These are phyloP conservation scores for Vanilla planifolia DNA, from an alignment of 106 monocot species.

Conservation along the genomic window DNA sequence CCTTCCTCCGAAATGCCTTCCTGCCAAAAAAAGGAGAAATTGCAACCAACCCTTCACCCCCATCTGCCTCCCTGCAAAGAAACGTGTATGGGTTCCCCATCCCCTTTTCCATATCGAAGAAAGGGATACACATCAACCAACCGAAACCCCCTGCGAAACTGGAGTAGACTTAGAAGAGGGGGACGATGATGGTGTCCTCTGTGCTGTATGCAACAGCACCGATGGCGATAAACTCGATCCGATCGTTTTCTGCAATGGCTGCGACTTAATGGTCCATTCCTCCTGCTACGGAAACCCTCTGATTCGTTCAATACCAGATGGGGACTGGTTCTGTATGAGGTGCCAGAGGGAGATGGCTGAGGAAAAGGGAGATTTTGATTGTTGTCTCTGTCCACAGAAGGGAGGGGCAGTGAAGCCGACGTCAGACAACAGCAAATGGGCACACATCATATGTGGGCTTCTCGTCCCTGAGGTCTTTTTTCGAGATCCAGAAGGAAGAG, in stretches of 20 bases:
- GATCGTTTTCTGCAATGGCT: slow-evolving; percentile 96
- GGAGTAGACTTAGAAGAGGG: slow-evolving; percentile 26
- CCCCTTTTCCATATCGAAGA: slow-evolving; percentile 11
- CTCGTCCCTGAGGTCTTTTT: slow-evolving; percentile 93
- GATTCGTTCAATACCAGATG: slow-evolving; percentile 46
- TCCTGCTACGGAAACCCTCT: slow-evolving; percentile 89
- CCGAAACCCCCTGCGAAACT: too few relatives aligned
- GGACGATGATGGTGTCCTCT: slow-evolving; percentile 62
- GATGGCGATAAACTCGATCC: slow-evolving; percentile 73
- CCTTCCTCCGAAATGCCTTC: slow-evolving; percentile 18
- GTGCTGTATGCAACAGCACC: slow-evolving; percentile 76
- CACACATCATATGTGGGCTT: slow-evolving; percentile 66
- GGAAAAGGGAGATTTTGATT: slow-evolving; percentile 1
- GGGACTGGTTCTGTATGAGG: slow-evolving; percentile 80
- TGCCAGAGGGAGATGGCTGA: slow-evolving; percentile 16
- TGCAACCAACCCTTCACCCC: slow-evolving; percentile 7
- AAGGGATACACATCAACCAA: background rate
- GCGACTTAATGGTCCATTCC: slow-evolving; percentile 83
- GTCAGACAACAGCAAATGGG: slow-evolving; percentile 50
- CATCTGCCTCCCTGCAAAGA: slow-evolving; percentile 60
- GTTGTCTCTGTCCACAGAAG: slow-evolving; percentile 63
- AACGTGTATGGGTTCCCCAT: slow-evolving; percentile 43
- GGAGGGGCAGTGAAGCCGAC: slow-evolving; percentile 64
- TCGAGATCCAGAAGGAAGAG: slow-evolving; percentile 56
- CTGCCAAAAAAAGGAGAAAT: slow-evolving; percentile 31